Evolutionary conservation across 2,329 filamentous ascomycete genomes (phyloP), one percentile per base, ranked within the genome.

Genomic region (Ceratocystis colombiana): DNA sequence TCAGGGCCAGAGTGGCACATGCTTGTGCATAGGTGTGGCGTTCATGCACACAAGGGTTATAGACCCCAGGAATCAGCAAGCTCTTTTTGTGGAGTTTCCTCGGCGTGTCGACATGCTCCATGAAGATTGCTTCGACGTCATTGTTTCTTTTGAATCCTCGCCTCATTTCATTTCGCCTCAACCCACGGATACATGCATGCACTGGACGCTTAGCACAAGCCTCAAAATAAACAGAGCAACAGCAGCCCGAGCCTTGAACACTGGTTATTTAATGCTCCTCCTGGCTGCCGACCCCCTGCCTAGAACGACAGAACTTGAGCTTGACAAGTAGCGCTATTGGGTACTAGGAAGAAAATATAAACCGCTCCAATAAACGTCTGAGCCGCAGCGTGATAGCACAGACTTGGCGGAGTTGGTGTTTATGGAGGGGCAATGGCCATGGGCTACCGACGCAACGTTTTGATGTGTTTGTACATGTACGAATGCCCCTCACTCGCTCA

Each of bases 321-420:
- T 12, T 55, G 50, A 30, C 53, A 57, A 41, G 15, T 30, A 57
- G 53, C 53, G 53, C 53, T 30, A 33, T 57, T 28, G 22, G 53
- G 28, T 57, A 5, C 1, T 28, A 33, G 53, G 12, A 57, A 28
- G 37, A 12, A 15, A 25, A 28, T 17, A 15, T 57, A 57, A 57
- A 28, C 53, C 53, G 53, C 53, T 12, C 53, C 53, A 57, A 57
- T 57, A 57, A 57, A 33, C 53, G 53, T 30, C 53, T 57, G 53
- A 57, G 53, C 53, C 22, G 53, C 28, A 53, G 25, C 30, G 10
- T 57, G 22, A 4, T 57, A 57, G 53, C 53, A 57, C 53, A 57
- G 53, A 57, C 53, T 17, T 20, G 53, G 53, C 12, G 53, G 53
- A 33, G 53, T 30, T 53, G 48, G 6, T 53, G n/a, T 53, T 53